phyloP scores from a whole-genome alignment of 495 filamentous ascomycete species.

The Neurospora sp. region DNA sequence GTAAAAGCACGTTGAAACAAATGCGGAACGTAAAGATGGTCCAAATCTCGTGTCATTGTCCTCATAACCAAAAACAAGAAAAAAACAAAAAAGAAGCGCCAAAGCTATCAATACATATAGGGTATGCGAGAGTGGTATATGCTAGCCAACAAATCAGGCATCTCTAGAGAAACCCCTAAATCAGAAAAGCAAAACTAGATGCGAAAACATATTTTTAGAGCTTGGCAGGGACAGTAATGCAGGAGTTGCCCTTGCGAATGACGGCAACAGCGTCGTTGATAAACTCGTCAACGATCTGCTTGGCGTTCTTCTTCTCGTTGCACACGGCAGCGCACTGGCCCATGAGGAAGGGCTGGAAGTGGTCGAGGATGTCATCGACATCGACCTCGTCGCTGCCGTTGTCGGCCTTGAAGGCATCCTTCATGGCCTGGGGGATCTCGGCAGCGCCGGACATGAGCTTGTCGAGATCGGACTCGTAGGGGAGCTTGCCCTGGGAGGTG shows the following conservation, averaged over 20 bases:
- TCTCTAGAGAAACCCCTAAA: not conserved
- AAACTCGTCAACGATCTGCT: constrained; percentile 90
- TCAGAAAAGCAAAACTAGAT: not conserved
- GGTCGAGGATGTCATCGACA: constrained; percentile 70
- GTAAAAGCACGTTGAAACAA: not conserved
- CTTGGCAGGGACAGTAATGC: constrained; percentile 8
- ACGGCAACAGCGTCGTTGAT: constrained; percentile 61
- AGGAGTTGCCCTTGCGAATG: constrained; percentile 17
- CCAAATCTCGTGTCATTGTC: not conserved
- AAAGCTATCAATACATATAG: not conserved
- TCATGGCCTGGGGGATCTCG: constrained; percentile 62
- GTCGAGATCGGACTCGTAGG: constrained; percentile 91
- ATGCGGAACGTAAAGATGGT: not conserved
- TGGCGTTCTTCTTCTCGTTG: constrained; percentile 86
- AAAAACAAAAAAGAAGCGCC: not conserved
- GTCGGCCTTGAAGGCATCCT: constrained; percentile 66
- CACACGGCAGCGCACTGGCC: constrained; percentile 91
- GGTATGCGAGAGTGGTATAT: not conserved
- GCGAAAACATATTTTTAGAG: not conserved
- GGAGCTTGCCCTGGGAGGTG: constrained; percentile 77
- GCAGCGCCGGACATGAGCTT: constrained; percentile 46
- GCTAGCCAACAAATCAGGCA: not conserved
- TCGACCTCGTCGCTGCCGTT: constrained; percentile 41
- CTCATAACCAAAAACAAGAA: not conserved
- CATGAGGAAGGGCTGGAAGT: constrained; percentile 88